Evolutionary conservation across 129 eudicot species (phyloP), one percentile per base, ranked within the genome.

Genomic region (Helichrysum umbraculigerum): DNA sequence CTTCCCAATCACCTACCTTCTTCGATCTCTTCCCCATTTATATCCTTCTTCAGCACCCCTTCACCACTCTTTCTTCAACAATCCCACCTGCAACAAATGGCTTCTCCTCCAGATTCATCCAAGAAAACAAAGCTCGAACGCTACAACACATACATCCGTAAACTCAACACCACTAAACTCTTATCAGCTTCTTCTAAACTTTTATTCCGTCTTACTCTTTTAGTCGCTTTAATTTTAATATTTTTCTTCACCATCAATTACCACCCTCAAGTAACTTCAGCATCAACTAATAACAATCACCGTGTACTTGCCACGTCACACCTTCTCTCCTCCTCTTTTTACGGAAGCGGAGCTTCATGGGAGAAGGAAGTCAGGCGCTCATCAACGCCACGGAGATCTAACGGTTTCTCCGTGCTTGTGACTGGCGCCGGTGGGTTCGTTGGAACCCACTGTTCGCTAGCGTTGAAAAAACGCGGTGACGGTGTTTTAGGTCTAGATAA

Each of bases 341-440:
- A 88, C 82, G 92, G 91, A 41, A 61, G 82, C 58, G 92, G 90
- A 5, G 84, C 87, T 8, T 41, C 77, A 16, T 90, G 96, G 96
- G 92, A 90, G 68, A 87, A 90, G 20, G 77, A 85, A 37, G 96
- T 90, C 25, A 86, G 96, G 4, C 84, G 78, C 4, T 87, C 92
- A 11, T 68, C 92, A 17, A 87, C 90, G 10, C 90, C 92, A 3
- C 90, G 86, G 0, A 72, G 90, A 5, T 52, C 68, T 9, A 76
- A 79, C 25, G 96, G 96, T 0, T 81, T 90, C 25, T 87, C 96
- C 0, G 77, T 90, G 0, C 86, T 90, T 1, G 96, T 90, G 11
- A 90, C 96, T 7, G 96, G 96, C 2, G 96, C 96, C 44, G 96
- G 87, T 11, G 96, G 96, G 0, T 90, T 90, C 60, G 96, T 90